phyloP scores from a whole-genome alignment of 768 basidiomycete genomes.

The Grammothele lineata region DNA sequence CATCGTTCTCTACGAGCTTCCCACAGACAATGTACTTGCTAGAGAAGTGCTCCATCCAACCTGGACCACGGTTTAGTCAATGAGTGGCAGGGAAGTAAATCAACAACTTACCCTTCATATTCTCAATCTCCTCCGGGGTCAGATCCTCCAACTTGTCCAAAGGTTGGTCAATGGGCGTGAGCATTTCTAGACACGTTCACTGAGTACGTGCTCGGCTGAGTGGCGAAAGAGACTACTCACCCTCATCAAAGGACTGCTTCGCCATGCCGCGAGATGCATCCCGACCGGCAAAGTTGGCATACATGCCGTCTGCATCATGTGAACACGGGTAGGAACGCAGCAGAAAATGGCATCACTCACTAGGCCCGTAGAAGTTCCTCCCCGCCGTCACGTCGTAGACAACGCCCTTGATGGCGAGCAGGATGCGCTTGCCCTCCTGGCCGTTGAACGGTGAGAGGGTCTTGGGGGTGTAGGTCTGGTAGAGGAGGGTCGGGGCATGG shows the following conservation, averaged over 20 bases:
- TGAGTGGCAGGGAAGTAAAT: too few species aligned
- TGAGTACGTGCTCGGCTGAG: too few species aligned
- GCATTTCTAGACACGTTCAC: constrained; percentile 61
- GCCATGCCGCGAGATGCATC: constrained; percentile 98
- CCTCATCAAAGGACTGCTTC: constrained; percentile 92
- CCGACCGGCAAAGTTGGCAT: constrained; percentile 95
- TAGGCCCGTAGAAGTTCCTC: constrained; percentile 90
- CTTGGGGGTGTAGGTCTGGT: constrained; percentile 74
- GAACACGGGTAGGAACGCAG: neutral
- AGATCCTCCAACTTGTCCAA: constrained; percentile 83
- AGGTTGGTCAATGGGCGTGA: constrained; percentile 82
- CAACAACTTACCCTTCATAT: constrained; percentile 72
- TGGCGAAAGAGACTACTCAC: too few species aligned
- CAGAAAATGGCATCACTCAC: constrained; percentile 44
- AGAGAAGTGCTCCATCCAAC: constrained; percentile 92
- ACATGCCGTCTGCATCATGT: constrained; percentile 72
- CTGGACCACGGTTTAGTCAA: constrained; percentile 33
- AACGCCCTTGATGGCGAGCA: constrained; percentile 80
- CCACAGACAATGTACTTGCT: constrained; percentile 92
- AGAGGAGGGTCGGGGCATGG: constrained; percentile 76
- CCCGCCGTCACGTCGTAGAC: constrained; percentile 95
- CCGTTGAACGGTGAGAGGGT: constrained; percentile 68
- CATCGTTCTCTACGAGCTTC: constrained; percentile 78
- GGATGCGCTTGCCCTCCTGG: constrained; percentile 61
- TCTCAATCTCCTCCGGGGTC: constrained; percentile 82